These are phyloP conservation scores for Pestalotiopsis sp. DNA, from an alignment of 2,329 filamentous ascomycete species.

Conservation along the genomic window DNA sequence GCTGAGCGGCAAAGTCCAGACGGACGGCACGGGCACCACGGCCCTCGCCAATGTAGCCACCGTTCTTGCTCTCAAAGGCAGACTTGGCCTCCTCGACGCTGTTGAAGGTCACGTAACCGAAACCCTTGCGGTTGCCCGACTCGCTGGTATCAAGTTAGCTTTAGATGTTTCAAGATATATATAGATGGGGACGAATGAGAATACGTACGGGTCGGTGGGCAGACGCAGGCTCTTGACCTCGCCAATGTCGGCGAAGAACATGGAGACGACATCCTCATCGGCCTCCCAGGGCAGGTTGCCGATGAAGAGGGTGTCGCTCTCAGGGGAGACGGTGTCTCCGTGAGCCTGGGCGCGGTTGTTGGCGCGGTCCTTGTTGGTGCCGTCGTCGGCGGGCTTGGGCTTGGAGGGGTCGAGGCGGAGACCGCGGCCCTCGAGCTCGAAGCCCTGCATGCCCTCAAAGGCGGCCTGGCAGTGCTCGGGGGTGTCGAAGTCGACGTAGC, in stretches of 20 bases:
- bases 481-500: conserved; percentile 84
- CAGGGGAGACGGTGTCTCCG: conserved; percentile 78
- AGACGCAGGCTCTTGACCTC: conserved; percentile 80
- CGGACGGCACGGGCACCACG: conserved; percentile 75
- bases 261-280: conserved; percentile 73
- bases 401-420: conserved; percentile 81
- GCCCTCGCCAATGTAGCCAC: conserved; percentile 62
- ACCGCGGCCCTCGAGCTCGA: conserved; percentile 72
- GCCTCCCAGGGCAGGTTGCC: conserved; percentile 88
- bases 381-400: conserved; percentile 59
- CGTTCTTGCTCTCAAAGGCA: conserved; percentile 71
- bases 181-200: neutral
- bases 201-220: conserved; percentile 75
- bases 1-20: conserved; percentile 78
- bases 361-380: conserved; percentile 56
- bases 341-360: conserved; percentile 67
- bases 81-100: conserved; percentile 81
- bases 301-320: conserved; percentile 86
- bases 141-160: conserved; percentile 55
- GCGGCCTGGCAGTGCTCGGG: conserved; percentile 70
- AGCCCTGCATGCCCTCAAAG: conserved; percentile 72
- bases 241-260: conserved; percentile 73
- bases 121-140: conserved; percentile 83
- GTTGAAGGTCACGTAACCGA: conserved; percentile 85
- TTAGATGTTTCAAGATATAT: neutral